phyloP scores from a whole-genome alignment of 805 yeast genomes.

The Yamadazyma sp. region DNA sequence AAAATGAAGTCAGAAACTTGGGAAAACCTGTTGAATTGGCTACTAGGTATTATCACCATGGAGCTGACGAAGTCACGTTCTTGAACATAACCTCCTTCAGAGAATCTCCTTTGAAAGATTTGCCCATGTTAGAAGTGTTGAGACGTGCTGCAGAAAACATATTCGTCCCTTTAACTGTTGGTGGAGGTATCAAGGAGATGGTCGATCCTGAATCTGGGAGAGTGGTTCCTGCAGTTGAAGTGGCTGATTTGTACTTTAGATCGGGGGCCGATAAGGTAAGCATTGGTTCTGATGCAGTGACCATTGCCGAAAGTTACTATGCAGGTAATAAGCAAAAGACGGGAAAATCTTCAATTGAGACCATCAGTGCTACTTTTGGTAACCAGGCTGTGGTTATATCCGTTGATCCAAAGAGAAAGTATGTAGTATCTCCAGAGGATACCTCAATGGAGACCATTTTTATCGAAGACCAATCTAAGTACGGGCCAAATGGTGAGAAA shows the following conservation, averaged over 20 bases:
- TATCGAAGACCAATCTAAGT: conserved; percentile 48
- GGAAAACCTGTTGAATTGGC: conserved; percentile 98
- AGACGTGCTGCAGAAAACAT: conserved; percentile 81
- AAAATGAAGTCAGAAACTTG: conserved; percentile 75
- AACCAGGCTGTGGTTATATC: conserved; percentile 97
- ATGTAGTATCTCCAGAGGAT: conserved; percentile 59
- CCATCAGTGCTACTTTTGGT: conserved; percentile 89
- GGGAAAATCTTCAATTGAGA: conserved; percentile 89
- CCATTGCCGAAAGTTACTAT: conserved; percentile 82
- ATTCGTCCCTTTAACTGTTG: conserved; percentile 96
- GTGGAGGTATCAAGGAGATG: conserved; percentile 95
- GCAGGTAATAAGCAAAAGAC: conserved; percentile 53
- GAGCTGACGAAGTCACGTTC: conserved; percentile 96
- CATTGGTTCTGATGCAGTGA: conserved; percentile 96
- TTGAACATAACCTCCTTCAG: conserved; percentile 94
- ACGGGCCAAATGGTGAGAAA: conserved; percentile 85
- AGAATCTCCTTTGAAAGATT: conserved; percentile 87
- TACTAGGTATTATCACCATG: conserved; percentile 83
- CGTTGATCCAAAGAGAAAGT: conserved; percentile 93
- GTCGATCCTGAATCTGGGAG: conserved; percentile 79
- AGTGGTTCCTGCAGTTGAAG: conserved; percentile 77
- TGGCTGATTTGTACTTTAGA: conserved; percentile 87
- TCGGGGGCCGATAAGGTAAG: conserved; percentile 99
- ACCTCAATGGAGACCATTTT: conserved; percentile 64
- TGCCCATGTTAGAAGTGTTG: conserved; percentile 93